phyloP scores from a whole-genome alignment of 192 early-diverging fungal genomes.

The Phycomyces nitens region DNA sequence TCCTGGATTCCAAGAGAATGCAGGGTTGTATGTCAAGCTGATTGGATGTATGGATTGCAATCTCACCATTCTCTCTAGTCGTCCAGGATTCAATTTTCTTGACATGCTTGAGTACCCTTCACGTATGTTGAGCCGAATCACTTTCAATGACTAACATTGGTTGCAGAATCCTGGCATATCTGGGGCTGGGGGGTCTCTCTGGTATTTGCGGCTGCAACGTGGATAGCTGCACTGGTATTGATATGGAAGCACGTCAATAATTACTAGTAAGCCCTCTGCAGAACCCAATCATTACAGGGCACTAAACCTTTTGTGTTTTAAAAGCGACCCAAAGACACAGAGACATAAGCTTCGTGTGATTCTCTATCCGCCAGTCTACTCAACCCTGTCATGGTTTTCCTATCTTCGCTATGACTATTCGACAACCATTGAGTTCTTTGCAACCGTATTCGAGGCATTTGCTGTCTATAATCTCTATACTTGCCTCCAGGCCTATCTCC shows the following conservation, averaged over 20 bases:
- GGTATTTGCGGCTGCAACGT: slow-evolving; percentile 17
- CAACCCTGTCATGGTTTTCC: slow-evolving; percentile 29
- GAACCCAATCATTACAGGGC: too few species aligned
- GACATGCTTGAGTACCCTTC: too few species aligned
- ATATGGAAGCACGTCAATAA: slow-evolving; percentile 21
- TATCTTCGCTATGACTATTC: slow-evolving; percentile 26
- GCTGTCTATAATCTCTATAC: slow-evolving; percentile 37
- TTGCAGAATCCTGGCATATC: slow-evolving; percentile 17
- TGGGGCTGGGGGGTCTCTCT: slow-evolving; percentile 32
- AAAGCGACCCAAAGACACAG: slow-evolving; percentile 33
- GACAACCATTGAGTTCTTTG: slow-evolving; percentile 35
- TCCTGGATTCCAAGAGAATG: too few species aligned
- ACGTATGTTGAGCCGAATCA: too few species aligned
- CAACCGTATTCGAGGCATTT: slow-evolving; percentile 31
- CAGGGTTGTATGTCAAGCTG: too few species aligned
- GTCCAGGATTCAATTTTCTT: too few species aligned
- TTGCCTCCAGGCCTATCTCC: slow-evolving; percentile 29
- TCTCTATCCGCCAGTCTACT: slow-evolving; percentile 31
- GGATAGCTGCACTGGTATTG: slow-evolving; percentile 11
- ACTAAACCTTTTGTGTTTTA: too few species aligned
- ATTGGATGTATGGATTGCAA: too few species aligned
- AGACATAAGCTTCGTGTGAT: slow-evolving; percentile 34
- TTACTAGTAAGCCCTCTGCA: slow-evolving; percentile 1
- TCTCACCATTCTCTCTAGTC: too few species aligned
- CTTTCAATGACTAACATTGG: too few species aligned